phyloP scores from a whole-genome alignment of 2,329 filamentous ascomycete genomes.

The Xylariaceae sp. region DNA sequence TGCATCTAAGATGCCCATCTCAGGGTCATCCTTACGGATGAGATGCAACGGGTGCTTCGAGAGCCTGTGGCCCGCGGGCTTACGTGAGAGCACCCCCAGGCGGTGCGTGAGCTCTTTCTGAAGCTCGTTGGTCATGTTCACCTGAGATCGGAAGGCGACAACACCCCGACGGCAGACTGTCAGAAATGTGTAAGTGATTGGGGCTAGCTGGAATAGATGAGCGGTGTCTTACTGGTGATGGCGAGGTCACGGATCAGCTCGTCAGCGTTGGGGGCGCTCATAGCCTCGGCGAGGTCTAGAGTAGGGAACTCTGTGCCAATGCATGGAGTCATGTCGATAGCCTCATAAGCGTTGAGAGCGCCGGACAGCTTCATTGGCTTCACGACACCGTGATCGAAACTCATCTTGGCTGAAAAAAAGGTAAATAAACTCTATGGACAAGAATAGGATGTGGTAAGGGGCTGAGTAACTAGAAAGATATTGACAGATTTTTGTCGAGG shows the following conservation, averaged over 20 bases:
- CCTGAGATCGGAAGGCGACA: constrained; percentile 70
- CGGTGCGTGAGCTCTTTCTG: constrained; percentile 67
- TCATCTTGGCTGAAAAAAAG: no score
- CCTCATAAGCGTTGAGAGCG: constrained; percentile 46
- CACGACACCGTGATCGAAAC: no score
- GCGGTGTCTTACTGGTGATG: constrained; percentile 56
- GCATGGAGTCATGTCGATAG: constrained; percentile 54
- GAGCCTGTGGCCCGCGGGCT: constrained; percentile 56
- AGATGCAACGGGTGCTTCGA: constrained; percentile 65
- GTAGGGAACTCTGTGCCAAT: constrained; percentile 58
- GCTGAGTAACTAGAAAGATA: no score
- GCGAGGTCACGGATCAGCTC: constrained; percentile 62
- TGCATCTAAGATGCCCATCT: constrained; percentile 67
- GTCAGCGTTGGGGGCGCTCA: constrained; percentile 56
- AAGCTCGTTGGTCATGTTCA: constrained; percentile 61
- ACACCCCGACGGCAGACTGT: constrained; percentile 70
- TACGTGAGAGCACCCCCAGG: constrained; percentile 61
- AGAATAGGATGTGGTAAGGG: no score
- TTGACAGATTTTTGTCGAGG: no score
- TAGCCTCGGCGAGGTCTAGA: constrained; percentile 54
- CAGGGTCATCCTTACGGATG: constrained; percentile 56
- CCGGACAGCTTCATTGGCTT: constrained; percentile 41
- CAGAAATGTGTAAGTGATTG: not conserved
- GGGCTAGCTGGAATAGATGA: not conserved
- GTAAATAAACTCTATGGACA: no score